Evolutionary conservation across 2,329 filamentous ascomycete species (phyloP).

Genomic region (Delphinella strobiligena): DNA sequence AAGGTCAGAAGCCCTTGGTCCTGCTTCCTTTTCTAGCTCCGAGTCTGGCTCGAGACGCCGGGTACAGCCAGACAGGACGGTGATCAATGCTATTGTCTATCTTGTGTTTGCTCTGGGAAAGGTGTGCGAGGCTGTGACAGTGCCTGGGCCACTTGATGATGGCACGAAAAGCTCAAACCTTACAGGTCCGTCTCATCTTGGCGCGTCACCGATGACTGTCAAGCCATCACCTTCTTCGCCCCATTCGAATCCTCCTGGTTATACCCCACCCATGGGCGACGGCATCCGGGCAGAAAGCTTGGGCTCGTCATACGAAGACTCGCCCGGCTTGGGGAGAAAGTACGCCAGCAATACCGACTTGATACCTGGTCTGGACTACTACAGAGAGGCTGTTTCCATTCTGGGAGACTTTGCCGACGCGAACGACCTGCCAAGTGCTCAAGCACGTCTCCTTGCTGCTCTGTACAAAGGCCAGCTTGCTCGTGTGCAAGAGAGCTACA

Average conservation of each 20-base stretch:
- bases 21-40: neutral
- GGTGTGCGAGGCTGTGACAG: constrained; percentile 49
- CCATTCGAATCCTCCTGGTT: constrained; percentile 19
- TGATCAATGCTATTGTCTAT: constrained; percentile 71
- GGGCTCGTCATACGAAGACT: constrained; percentile 19
- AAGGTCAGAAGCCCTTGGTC: neutral
- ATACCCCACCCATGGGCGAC: constrained; percentile 18
- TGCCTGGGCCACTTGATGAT: constrained; percentile 47
- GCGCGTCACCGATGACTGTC: constrained; percentile 14
- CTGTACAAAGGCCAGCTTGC: constrained; percentile 83
- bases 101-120: constrained; percentile 77
- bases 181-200: neutral
- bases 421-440: constrained; percentile 70
- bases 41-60: neutral
- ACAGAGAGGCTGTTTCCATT: constrained; percentile 75
- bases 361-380: constrained; percentile 83
- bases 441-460: constrained; percentile 72
- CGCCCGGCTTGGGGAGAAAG: constrained; percentile 8
- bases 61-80: constrained; percentile 24
- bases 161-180: constrained; percentile 17
- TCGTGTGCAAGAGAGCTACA: constrained; percentile 74
- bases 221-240: constrained; percentile 28
- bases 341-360: constrained; percentile 49
- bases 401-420: constrained; percentile 69
- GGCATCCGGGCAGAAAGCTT: constrained; percentile 17